Evolutionary conservation across 1,284 basidiomycete genomes (phyloP).

Genomic region (Trichosporon asahii): DNA sequence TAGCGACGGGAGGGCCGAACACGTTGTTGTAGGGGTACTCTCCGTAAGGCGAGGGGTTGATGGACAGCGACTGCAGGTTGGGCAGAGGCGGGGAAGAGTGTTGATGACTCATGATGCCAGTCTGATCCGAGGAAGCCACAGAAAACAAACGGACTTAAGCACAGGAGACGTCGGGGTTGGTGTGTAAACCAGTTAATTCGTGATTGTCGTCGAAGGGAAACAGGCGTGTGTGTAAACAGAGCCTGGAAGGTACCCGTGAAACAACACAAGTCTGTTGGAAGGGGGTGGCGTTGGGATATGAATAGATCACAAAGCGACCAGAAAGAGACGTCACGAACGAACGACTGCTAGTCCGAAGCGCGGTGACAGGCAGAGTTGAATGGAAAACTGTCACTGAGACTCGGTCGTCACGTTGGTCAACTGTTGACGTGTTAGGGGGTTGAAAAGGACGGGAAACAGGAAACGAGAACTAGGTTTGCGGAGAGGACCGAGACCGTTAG

Average conservation of each 20-base stretch:
- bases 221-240: background rate
- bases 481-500: background rate
- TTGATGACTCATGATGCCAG: conserved; percentile 23
- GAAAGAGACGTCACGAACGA: background rate
- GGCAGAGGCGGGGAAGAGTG: conserved; percentile 43
- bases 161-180: background rate
- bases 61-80: conserved; percentile 41
- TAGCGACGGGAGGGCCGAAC: conserved; percentile 42
- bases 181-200: background rate
- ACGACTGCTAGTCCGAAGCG: background rate
- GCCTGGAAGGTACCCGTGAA: background rate
- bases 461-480: conserved; percentile 1
- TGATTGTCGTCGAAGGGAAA: background rate
- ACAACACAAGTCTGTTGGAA: background rate
- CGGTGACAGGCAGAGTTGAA: conserved; percentile 1
- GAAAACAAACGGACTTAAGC: background rate
- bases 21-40: conserved; percentile 48
- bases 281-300: conserved; percentile 2
- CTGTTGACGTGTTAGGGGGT: conserved; percentile 1
- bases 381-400: background rate
- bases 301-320: background rate
- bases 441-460: background rate
- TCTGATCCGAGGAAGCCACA: background rate
- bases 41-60: conserved; percentile 35
- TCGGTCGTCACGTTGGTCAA: conserved; percentile 8